Percentiles rank a stretch among this genome's conserved stretches.
Evolutionary conservation across 805 yeast species (phyloP).

Genomic region (Wickerhamomyces subpelliculosus): DNA sequence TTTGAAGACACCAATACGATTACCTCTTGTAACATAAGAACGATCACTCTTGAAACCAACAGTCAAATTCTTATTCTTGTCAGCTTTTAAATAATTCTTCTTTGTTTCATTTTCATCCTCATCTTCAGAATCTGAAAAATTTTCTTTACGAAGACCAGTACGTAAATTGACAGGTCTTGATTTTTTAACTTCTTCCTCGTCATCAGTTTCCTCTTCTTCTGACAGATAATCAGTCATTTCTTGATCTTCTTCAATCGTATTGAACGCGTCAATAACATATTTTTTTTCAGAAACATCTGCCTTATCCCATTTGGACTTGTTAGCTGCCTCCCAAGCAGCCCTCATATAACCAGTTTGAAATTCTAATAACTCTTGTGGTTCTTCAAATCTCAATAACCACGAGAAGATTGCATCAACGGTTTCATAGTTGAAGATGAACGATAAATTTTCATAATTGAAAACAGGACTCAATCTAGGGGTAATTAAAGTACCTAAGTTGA

Average conservation of each 20-base stretch:
- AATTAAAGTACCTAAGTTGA: constrained; percentile 33
- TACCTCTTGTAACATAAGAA: constrained; percentile 73
- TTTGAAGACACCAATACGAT: constrained; percentile 75
- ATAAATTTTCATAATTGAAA: constrained; percentile 47
- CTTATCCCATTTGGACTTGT: constrained; percentile 42
- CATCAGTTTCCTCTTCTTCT: constrained; percentile 27
- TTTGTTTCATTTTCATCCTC: constrained; percentile 28
- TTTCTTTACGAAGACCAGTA: constrained; percentile 16
- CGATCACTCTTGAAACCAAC: constrained; percentile 67
- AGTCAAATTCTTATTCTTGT: constrained; percentile 57
- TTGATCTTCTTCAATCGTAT: constrained; percentile 32
- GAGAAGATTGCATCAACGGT: constrained; percentile 38
- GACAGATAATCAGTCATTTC: constrained; percentile 24
- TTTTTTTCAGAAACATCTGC: constrained; percentile 39
- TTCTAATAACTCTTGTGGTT: constrained; percentile 29
- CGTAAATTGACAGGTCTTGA: constrained; percentile 12
- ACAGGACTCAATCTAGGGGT: constrained; percentile 52
- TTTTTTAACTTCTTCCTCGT: constrained; percentile 30
- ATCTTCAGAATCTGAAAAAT: constrained; percentile 28
- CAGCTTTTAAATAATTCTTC: constrained; percentile 21
- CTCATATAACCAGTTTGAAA: constrained; percentile 50
- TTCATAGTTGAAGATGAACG: constrained; percentile 60
- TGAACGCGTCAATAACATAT: constrained; percentile 51
- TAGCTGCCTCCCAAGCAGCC: constrained; percentile 55
- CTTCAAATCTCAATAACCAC: constrained; percentile 53